Conservation (phyloP, 805 yeast species). For the Pichia scutulata region DNA sequence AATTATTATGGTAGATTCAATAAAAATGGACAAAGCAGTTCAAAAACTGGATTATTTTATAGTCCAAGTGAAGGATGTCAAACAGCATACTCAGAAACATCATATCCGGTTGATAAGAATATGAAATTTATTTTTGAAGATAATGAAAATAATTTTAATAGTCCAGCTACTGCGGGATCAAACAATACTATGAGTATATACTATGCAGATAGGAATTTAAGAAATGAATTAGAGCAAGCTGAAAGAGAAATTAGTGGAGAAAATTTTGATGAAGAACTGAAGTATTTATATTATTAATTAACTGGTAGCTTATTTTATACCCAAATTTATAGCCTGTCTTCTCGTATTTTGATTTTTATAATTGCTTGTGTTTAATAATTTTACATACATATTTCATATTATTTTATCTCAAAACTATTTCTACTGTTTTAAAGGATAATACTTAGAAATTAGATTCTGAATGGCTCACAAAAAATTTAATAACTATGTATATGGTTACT, state of each 20-base stretch:
- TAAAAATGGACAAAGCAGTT: neutral
- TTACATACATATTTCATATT: too few relatives aligned
- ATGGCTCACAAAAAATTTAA: too few relatives aligned
- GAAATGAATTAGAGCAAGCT: constrained; percentile 8
- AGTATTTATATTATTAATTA: constrained; percentile 8
- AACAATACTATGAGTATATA: neutral
- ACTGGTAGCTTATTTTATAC: neutral
- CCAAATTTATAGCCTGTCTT: neutral
- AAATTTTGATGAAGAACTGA: constrained; percentile 29
- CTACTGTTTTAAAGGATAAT: neutral
- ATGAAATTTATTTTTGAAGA: neutral
- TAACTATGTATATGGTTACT: too few relatives aligned
- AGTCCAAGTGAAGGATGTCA: neutral
- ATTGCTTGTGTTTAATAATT: too few relatives aligned
- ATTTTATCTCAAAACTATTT: too few relatives aligned
- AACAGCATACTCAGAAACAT: constrained; percentile 1
- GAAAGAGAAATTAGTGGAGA: constrained; percentile 49
- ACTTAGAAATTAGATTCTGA: too few relatives aligned
- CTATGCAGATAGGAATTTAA: constrained; percentile 1
- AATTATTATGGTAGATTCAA: neutral
- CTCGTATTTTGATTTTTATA: neutral
- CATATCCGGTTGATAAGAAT: neutral
- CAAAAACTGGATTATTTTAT: neutral
- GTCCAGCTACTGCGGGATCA: neutral
- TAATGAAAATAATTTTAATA: neutral